A percentile compares a stretch with the other conserved stretches of the same genome.
Evolutionary conservation across 2,329 filamentous ascomycete genomes (phyloP).

Genomic region (Fusarium sp.): DNA sequence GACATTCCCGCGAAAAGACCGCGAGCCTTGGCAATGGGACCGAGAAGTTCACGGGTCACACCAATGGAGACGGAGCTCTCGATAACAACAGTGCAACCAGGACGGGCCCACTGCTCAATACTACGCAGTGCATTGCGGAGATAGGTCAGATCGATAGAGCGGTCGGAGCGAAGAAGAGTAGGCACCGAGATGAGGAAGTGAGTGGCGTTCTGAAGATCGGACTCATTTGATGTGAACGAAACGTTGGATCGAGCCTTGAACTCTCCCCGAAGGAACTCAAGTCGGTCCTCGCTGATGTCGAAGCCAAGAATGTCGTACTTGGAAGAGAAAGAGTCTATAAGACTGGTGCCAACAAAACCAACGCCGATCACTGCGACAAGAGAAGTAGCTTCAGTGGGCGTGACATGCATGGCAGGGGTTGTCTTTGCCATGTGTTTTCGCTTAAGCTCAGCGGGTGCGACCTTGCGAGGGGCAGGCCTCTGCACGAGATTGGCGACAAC

Average conservation of each 20-base stretch:
- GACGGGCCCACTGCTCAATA: constrained; percentile 54
- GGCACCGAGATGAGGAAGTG: constrained; percentile 66
- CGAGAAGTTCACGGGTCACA: constrained; percentile 63
- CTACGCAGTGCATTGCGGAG: constrained; percentile 56
- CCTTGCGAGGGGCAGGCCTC: constrained; percentile 8
- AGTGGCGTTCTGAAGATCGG: constrained; percentile 55
- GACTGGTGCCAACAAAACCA: constrained; percentile 62
- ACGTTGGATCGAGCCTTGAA: constrained; percentile 36
- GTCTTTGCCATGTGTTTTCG: constrained; percentile 1
- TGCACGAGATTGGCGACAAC: constrained; percentile 6
- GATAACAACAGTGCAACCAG: constrained; percentile 60
- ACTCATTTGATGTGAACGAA: constrained; percentile 51
- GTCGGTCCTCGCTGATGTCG: constrained; percentile 55
- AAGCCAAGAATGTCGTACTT: constrained; percentile 57
- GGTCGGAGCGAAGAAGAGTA: constrained; percentile 59
- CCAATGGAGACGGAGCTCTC: constrained; percentile 65
- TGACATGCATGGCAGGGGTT: neutral
- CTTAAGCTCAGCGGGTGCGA: neutral
- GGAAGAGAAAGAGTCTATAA: constrained; percentile 56
- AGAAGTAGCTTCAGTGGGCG: constrained; percentile 34
- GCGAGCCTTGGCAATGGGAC: constrained; percentile 53
- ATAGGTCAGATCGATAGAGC: constrained; percentile 59
- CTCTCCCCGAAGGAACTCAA: constrained; percentile 49
- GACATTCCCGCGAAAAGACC: constrained; percentile 61
- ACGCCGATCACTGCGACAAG: constrained; percentile 62